Conservation (phyloP, 2,329 filamentous ascomycete species). For the Phaeosphaeriaceae sp. region DNA sequence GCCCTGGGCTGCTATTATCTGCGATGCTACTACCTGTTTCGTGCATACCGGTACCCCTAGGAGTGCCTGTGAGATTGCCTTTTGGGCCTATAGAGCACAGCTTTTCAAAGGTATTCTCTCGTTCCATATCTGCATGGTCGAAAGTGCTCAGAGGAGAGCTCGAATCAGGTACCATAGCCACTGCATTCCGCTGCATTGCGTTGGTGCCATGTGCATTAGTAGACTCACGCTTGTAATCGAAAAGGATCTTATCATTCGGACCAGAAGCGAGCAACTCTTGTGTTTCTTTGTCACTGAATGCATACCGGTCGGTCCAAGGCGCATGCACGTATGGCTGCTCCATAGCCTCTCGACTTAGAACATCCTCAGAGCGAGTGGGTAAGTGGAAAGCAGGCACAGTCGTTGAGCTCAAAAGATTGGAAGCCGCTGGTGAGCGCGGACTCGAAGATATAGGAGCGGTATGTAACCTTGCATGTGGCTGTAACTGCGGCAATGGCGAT, state of each 20-base stretch:
- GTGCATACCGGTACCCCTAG: conserved; percentile 43
- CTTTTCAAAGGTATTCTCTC: conserved; percentile 46
- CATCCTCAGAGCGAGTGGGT: neutral
- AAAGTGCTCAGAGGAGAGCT: conserved; percentile 10
- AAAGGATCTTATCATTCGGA: conserved; percentile 45
- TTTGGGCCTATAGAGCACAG: conserved; percentile 41
- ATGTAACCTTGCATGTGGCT: conserved; percentile 8
- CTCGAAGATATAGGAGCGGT: conserved; percentile 12
- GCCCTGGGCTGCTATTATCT: conserved; percentile 44
- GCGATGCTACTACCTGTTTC: conserved; percentile 49
- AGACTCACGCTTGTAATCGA: conserved; percentile 20
- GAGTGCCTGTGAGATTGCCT: conserved; percentile 47
- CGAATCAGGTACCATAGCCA: neutral
- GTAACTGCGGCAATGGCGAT: conserved; percentile 31
- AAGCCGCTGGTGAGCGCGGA: conserved; percentile 3
- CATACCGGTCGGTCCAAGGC: conserved; percentile 29
- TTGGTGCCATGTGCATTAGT: neutral
- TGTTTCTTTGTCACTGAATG: conserved; percentile 41
- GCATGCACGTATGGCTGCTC: conserved; percentile 22
- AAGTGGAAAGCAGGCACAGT: conserved; percentile 25
- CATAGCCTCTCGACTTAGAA: conserved; percentile 2
- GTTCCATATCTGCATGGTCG: conserved; percentile 14
- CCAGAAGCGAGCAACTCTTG: conserved; percentile 44
- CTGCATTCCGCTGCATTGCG: neutral
- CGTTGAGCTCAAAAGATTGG: conserved; percentile 20